Evolutionary conservation across 805 yeast species (phyloP).

Genomic region (Saccharomycopsis amapae): DNA sequence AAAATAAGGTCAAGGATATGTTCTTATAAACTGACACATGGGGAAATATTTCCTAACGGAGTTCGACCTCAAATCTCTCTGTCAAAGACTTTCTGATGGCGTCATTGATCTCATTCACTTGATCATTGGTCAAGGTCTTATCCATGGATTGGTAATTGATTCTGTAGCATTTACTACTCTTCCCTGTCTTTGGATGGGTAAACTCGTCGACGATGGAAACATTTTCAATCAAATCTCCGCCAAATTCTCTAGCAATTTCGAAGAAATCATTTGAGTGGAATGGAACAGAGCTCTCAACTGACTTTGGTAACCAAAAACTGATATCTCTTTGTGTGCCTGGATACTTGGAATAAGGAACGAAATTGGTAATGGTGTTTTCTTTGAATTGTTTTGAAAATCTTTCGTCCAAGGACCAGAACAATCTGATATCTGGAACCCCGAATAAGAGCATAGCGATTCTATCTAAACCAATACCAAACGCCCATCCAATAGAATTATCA

Average conservation of each 20-base stretch:
- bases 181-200: conserved; percentile 73
- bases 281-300: conserved; percentile 27
- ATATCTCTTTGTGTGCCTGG: conserved; percentile 85
- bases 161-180: conserved; percentile 77
- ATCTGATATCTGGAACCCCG: conserved; percentile 90
- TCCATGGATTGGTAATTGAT: conserved; percentile 95
- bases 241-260: conserved; percentile 72
- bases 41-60: too few species aligned
- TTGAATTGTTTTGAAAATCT: conserved; percentile 70
- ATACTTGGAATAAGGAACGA: conserved; percentile 83
- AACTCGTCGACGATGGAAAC: conserved; percentile 79
- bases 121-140: conserved; percentile 77
- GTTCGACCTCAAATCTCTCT: conserved; percentile 45
- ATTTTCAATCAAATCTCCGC: conserved; percentile 81
- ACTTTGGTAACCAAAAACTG: conserved; percentile 78
- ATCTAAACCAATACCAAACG: conserved; percentile 93
- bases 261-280: conserved; percentile 86
- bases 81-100: conserved; percentile 53
- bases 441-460: conserved; percentile 92
- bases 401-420: conserved; percentile 84
- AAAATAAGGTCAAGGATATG: too few species aligned
- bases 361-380: conserved; percentile 57
- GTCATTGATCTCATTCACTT: conserved; percentile 68
- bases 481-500: conserved; percentile 78
- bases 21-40: too few species aligned